Evolutionary conservation across 768 basidiomycete genomes (phyloP).

Genomic region (Calvatia gigantea): DNA sequence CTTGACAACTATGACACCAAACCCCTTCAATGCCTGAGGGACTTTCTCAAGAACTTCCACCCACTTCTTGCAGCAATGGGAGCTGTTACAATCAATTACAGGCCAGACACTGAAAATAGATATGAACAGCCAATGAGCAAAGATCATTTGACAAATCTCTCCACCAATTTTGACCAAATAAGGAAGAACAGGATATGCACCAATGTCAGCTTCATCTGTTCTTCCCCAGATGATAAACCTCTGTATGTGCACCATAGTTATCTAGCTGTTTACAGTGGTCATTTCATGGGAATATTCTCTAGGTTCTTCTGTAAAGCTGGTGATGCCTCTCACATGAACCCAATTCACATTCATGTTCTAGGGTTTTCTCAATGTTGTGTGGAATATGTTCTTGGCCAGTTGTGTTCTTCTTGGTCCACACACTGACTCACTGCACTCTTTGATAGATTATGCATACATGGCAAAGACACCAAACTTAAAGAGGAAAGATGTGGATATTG

Average conservation of each 20-base stretch:
- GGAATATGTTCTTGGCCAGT: constrained; percentile 5
- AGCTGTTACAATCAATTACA: constrained; percentile 23
- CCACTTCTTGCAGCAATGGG: constrained; percentile 31
- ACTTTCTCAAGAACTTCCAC: constrained; percentile 30
- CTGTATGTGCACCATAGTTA: constrained; percentile 34
- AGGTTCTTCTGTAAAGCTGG: constrained; percentile 20
- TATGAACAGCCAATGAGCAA: constrained; percentile 11
- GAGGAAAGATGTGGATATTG: neutral
- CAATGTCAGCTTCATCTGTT: constrained; percentile 31
- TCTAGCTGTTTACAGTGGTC: constrained; percentile 30
- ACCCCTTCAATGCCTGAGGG: constrained; percentile 26
- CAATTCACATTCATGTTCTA: neutral
- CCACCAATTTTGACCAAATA: constrained; percentile 29
- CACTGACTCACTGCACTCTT: neutral
- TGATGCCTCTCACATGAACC: neutral
- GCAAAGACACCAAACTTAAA: neutral
- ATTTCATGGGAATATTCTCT: constrained; percentile 29
- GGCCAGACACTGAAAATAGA: constrained; percentile 8
- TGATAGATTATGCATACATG: constrained; percentile 4
- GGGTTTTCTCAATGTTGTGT: neutral
- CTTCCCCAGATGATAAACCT: constrained; percentile 18
- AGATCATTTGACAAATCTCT: constrained; percentile 17
- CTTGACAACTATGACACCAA: constrained; percentile 30
- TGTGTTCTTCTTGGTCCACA: neutral
- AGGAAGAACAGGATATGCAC: constrained; percentile 27